Evolutionary conservation across 257 asterid genomes (phyloP).

Genomic region (Solanum appendiculatum): DNA sequence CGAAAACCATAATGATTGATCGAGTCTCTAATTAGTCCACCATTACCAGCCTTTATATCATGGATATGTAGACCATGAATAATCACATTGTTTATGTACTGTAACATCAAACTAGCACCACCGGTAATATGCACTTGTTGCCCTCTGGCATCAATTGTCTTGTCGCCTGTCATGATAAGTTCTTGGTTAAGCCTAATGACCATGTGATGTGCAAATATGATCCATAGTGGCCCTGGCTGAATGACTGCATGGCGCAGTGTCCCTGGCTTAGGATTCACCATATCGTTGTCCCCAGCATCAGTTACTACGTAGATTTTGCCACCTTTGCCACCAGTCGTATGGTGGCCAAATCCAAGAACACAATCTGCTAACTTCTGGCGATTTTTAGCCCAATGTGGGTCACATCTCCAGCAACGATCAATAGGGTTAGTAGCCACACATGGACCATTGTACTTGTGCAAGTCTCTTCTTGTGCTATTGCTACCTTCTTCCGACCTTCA

Average conservation of each 20-base stretch:
- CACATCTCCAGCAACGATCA: constrained; percentile 30
- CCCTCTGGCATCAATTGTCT: constrained; percentile 28
- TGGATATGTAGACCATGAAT: constrained; percentile 13
- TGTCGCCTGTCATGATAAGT: constrained; percentile 17
- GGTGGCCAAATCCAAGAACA: constrained; percentile 22
- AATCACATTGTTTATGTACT: constrained; percentile 17
- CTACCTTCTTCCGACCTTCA: constrained; percentile 8
- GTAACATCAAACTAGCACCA: constrained; percentile 22
- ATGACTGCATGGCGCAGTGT: constrained; percentile 22
- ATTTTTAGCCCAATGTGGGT: constrained; percentile 11
- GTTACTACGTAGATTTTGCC: constrained; percentile 14
- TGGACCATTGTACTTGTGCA: constrained; percentile 6
- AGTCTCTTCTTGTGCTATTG: constrained; percentile 11
- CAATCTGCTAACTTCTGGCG: constrained; percentile 20
- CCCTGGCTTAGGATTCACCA: constrained; percentile 18
- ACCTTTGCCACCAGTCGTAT: constrained; percentile 21
- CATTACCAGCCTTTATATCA: constrained; percentile 10
- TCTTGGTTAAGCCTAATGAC: constrained; percentile 17
- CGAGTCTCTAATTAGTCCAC: constrained; percentile 21
- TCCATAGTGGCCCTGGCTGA: constrained; percentile 19
- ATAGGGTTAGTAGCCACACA: constrained; percentile 24
- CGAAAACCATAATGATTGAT: constrained; percentile 14
- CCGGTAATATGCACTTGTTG: constrained; percentile 8
- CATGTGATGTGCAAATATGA: constrained; percentile 14
- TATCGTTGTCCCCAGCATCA: constrained; percentile 10